Base-by-base conservation (phyloP, 495 filamentous ascomycete species). In the Tirmania nivea region DNA sequence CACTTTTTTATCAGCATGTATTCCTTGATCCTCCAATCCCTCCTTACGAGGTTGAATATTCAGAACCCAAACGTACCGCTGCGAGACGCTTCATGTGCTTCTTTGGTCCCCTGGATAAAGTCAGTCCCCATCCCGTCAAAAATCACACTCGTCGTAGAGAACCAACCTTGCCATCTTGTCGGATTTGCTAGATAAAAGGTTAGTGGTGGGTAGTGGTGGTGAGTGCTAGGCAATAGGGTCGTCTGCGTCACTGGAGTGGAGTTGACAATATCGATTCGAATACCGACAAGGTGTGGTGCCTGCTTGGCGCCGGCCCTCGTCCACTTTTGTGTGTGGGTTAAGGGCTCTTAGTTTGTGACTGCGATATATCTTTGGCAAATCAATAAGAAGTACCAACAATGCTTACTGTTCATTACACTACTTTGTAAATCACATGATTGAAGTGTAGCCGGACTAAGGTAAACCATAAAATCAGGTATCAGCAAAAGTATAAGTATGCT, bases 61-160 rank as follows among this genome's bases (percentile, higher is more conserved):
- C 2, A 31, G 1, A 45, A 19, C 17, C 39, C 14, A 45, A 8
- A 45, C 39, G 17, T 45, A 45, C 39, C 69, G 90, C 90, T 70
- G 84, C 88, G 66, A 96, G 78, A 77, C 90, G 86, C 89, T 97
- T 96, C 71, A 94, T 87, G 74, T 97, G 92, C 79, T 97, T 97
- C 79, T 89, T 94, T 35, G 34, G 20, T 45, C 25, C 42, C 47
- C 25, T 51, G 39, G 12, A 14, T 19, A 6, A 45, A 45, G 39
- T 45, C 39, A 45, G 39, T 45, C 8, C 12, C 12, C 39, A 45
- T 45, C 39, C 14, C 39, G 39, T 14, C 39, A 45, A 6, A 14
- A 14, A 4, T 19, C 17, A 4, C 39, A 14, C 17, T 19, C 17
- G 12, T 14, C 14, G 39, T 14, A 14, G 4, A 3, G 3, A 45